phyloP scores from a whole-genome alignment of 23 red algal species.

The Gracilaria gracilis region DNA sequence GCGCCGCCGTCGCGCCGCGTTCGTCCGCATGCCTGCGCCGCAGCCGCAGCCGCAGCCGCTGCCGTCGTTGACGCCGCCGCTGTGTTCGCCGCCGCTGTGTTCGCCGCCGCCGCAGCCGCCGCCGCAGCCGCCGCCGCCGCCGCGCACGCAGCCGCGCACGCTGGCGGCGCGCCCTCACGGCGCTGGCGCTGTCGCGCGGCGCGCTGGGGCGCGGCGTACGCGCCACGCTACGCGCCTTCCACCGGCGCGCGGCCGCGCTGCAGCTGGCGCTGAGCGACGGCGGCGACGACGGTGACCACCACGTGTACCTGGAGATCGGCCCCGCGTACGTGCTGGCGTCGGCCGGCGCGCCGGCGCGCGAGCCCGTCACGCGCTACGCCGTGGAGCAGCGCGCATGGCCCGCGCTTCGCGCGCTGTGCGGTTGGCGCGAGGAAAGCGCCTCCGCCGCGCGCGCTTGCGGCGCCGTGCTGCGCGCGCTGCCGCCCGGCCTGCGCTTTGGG shows the following conservation, averaged over 20 bases:
- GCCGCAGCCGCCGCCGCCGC: background rate
- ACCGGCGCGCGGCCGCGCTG: slow-evolving; percentile 39
- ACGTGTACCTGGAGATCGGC: slow-evolving; percentile 74
- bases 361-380: slow-evolving; percentile 63
- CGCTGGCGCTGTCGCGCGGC: background rate
- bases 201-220: slow-evolving; percentile 67
- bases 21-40: background rate
- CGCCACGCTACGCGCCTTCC: slow-evolving; percentile 62
- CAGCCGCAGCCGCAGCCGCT: background rate
- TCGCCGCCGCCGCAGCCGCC: background rate
- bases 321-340: slow-evolving; percentile 71
- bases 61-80: background rate
- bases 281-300: background rate
- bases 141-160: background rate
- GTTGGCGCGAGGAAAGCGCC: slow-evolving; percentile 47
- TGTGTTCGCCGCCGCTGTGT: background rate
- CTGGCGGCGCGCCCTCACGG: background rate
- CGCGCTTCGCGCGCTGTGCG: slow-evolving; percentile 20
- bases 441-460: slow-evolving; percentile 36
- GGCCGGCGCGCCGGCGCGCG: background rate
- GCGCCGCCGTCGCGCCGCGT: background rate
- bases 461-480: slow-evolving; percentile 45
- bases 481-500: slow-evolving; percentile 46
- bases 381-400: slow-evolving; percentile 82
- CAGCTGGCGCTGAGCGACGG: background rate